These are phyloP conservation scores for Monilinia fructigena DNA, from an alignment of 2,329 filamentous ascomycete species.

Conservation along the genomic window DNA sequence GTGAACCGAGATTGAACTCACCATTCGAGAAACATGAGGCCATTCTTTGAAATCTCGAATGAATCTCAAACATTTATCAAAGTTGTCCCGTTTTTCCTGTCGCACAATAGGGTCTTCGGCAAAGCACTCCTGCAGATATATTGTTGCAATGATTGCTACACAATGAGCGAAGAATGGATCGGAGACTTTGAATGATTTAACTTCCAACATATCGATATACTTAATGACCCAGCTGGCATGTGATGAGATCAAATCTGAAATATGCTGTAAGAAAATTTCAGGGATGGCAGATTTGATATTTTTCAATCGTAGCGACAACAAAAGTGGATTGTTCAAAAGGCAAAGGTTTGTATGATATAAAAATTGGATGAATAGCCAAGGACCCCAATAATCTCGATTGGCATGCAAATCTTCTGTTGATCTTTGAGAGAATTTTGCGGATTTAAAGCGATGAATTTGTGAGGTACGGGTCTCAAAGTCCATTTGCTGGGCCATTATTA, in stretches of 20 bases:
- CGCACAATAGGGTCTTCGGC: constrained; percentile 42
- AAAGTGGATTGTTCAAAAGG: constrained; percentile 54
- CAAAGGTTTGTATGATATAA: constrained; percentile 54
- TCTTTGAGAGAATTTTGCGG: constrained; percentile 48
- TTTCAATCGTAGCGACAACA: constrained; percentile 52
- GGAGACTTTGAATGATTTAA: constrained; percentile 47
- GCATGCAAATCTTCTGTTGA: constrained; percentile 45
- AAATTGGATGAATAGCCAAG: constrained; percentile 53
- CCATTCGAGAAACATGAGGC: constrained; percentile 48
- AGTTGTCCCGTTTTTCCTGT: constrained; percentile 45
- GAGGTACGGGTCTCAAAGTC: constrained; percentile 53
- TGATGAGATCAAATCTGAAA: constrained; percentile 50
- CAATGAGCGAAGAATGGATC: constrained; percentile 51
- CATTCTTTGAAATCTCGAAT: constrained; percentile 45
- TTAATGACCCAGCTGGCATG: constrained; percentile 55
- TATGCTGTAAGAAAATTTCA: constrained; percentile 55
- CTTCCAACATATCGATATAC: constrained; percentile 49
- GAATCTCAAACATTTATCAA: constrained; percentile 47
- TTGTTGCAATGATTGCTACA: constrained; percentile 53
- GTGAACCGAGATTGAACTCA: constrained; percentile 30
- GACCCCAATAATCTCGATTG: constrained; percentile 52
- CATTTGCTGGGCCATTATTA: constrained; percentile 51
- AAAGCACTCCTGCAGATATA: constrained; percentile 54
- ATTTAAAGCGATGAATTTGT: constrained; percentile 50
- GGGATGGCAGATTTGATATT: constrained; percentile 53